Evolutionary conservation across 306 rosid genomes (phyloP).

Genomic region (Quercus glauca): DNA sequence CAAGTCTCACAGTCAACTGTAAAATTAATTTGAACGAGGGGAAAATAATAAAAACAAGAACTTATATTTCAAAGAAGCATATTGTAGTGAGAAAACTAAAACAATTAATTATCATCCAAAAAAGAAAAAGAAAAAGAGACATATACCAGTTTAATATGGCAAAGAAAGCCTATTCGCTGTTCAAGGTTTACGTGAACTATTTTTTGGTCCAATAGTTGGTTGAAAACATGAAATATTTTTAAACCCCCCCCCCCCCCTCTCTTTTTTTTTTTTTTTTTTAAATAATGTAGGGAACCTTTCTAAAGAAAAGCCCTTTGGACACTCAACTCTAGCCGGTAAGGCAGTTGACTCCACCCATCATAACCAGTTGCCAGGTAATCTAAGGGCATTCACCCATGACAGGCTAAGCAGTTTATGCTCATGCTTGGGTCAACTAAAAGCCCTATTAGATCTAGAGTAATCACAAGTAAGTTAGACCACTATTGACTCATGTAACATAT

Average conservation of each 20-base stretch:
- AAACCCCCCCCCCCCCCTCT: too few species aligned
- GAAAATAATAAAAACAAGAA: constrained; percentile 8
- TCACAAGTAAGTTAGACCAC: background rate
- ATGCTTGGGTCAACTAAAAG: background rate
- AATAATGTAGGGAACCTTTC: too few species aligned
- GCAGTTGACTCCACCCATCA: too few species aligned
- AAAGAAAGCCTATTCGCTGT: background rate
- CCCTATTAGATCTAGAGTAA: background rate
- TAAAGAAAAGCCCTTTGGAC: too few species aligned
- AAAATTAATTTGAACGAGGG: constrained; percentile 17
- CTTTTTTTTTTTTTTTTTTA: too few species aligned
- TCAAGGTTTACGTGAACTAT: background rate
- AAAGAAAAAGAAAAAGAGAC: background rate
- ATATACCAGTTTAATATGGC: background rate
- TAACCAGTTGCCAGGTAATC: too few species aligned
- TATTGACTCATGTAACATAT: constrained; percentile 2
- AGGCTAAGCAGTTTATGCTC: too few species aligned
- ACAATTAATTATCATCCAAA: background rate
- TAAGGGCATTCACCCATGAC: too few species aligned
- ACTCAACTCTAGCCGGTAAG: too few species aligned
- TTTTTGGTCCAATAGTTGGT: background rate
- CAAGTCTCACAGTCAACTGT: constrained; percentile 77
- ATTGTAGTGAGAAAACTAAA: background rate
- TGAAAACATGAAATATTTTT: background rate
- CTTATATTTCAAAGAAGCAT: constrained; percentile 13